A percentile compares a stretch with the other conserved stretches of the same genome.
phyloP scores from a whole-genome alignment of 2,329 filamentous ascomycete genomes.

The Diplodia seriata region DNA sequence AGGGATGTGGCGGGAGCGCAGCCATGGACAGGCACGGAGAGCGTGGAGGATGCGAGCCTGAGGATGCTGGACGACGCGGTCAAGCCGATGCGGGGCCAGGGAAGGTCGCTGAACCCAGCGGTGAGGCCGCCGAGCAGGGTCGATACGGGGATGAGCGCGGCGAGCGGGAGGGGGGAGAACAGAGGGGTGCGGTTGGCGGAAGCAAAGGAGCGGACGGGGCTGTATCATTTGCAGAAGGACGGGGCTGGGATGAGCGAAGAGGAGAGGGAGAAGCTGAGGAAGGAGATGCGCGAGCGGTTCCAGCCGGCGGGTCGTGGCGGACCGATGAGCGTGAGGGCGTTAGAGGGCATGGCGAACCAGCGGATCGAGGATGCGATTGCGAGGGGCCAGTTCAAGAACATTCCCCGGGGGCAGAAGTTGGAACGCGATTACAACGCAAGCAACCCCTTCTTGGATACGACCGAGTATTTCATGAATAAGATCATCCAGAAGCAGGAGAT shows the following conservation, averaged over 20 bases:
- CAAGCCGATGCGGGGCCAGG: conserved; percentile 54
- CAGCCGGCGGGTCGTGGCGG: conserved; percentile 73
- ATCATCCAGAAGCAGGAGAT: conserved; percentile 97
- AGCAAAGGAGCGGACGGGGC: conserved; percentile 64
- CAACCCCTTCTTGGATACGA: conserved; percentile 92
- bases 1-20: conserved; percentile 70
- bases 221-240: conserved; percentile 66
- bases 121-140: conserved; percentile 48
- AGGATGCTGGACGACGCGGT: conserved; percentile 73
- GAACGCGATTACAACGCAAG: conserved; percentile 81
- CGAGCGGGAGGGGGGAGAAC: conserved; percentile 48
- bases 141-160: conserved; percentile 50
- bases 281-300: conserved; percentile 83
- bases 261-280: conserved; percentile 74
- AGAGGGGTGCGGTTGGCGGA: conserved; percentile 58
- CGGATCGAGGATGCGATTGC: conserved; percentile 93
- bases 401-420: conserved; percentile 79
- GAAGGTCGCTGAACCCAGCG: background rate
- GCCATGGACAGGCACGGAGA: conserved; percentile 82
- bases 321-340: conserved; percentile 77
- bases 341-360: conserved; percentile 86
- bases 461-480: conserved; percentile 97
- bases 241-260: conserved; percentile 72
- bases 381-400: conserved; percentile 85
- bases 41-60: conserved; percentile 74